phyloP scores from a whole-genome alignment of 805 yeast genomes.

The Debaryomyces maramus region DNA sequence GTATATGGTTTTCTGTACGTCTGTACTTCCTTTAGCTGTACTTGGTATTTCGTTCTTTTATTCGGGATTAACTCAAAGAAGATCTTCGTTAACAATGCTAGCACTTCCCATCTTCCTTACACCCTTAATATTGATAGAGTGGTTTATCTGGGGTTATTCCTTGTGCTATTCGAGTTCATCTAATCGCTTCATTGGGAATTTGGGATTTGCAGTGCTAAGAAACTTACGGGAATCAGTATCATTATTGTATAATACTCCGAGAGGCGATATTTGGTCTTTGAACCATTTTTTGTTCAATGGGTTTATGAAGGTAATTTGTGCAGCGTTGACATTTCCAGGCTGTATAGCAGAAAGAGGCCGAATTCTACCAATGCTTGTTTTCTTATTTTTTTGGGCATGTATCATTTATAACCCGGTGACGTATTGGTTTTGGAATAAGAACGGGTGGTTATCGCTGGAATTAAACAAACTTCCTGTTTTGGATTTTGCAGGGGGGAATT shows the following conservation, averaged over 20 bases:
- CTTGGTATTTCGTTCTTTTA: slow-evolving; percentile 41
- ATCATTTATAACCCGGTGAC: slow-evolving; percentile 44
- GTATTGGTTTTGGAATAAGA: slow-evolving; percentile 46
- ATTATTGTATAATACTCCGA: slow-evolving; percentile 29
- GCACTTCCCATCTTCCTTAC: slow-evolving; percentile 33
- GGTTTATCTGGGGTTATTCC: slow-evolving; percentile 48
- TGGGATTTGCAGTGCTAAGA: slow-evolving; percentile 30
- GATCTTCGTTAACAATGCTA: slow-evolving; percentile 42
- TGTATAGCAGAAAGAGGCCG: slow-evolving; percentile 47
- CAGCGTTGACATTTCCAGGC: slow-evolving; percentile 43
- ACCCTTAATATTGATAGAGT: slow-evolving; percentile 37
- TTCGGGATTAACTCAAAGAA: slow-evolving; percentile 43
- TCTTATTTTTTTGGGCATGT: slow-evolving; percentile 39
- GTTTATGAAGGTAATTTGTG: slow-evolving; percentile 39
- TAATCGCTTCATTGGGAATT: slow-evolving; percentile 35
- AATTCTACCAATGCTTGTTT: slow-evolving; percentile 40
- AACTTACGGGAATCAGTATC: slow-evolving; percentile 20
- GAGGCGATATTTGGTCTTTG: slow-evolving; percentile 38
- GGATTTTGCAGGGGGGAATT: slow-evolving; percentile 48
- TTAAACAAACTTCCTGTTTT: slow-evolving; percentile 33
- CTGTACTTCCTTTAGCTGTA: slow-evolving; percentile 30
- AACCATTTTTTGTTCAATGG: slow-evolving; percentile 42
- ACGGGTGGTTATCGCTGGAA: slow-evolving; percentile 44
- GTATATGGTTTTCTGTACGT: slow-evolving; percentile 37
- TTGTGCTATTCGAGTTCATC: slow-evolving; percentile 36